Base-by-base conservation (phyloP, 345 rosid species). In the Anastatica hierochuntica region DNA sequence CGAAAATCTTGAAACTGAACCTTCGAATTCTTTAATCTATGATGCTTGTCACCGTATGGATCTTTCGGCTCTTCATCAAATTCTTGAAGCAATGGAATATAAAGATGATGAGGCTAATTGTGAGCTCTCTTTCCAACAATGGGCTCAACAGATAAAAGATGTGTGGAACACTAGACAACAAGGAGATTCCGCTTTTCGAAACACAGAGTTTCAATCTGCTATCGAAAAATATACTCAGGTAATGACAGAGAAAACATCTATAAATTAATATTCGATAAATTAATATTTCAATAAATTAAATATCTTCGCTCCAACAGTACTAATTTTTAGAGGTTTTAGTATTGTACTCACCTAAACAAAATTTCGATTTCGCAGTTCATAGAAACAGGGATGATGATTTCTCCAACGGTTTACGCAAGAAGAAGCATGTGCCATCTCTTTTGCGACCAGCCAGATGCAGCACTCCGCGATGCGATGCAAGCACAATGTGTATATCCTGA, bases 81-180 rank as follows among this genome's bases (percentile, higher is more conserved):
- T 84, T 72, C 69, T 90, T 58, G 85, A 84, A 52, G 69, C 68
- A 64, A 71, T 73, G 6, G 92, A 87, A 58, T 90, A 90, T 78
- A 84, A 74, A 62, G 98, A 86, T 8, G 95, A 90, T 38, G 98
- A 90, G 56, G 90, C 82, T 72, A 80, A 84, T 40, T 78, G 76
- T 64, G 96, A 90, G 90, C 72, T 87, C 56, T 90, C 96, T 38
- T 90, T 90, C 60, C 96, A 90, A 76, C 96, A 90, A 72, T 90
- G 96, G 98, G 69, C 92, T 24, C 89, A 90, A 61, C 85, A 80
- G 55, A 90, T 87, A 58, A 79, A 85, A 72, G 96, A 87, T 64
- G 81, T 77, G 81, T 70, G 89, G 76, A 92, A 84, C 68, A 88
- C 88, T 5, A 80, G 95, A 74, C 84, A 84, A 66, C 78, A 77